Evolutionary conservation across 305 asterid species (phyloP).

Genomic region (Solanum chacoense): DNA sequence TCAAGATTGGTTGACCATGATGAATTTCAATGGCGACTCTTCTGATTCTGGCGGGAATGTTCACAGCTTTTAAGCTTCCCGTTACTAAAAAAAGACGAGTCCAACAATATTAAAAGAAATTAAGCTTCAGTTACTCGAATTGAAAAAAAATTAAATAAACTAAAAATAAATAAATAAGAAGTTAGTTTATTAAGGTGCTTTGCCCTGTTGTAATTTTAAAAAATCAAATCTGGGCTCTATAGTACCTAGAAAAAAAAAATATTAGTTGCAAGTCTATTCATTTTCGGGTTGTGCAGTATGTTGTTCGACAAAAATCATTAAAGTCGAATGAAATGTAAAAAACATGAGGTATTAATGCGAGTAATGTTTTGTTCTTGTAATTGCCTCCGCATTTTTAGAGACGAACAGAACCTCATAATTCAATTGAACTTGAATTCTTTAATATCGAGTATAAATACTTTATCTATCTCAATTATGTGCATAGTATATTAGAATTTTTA

Average conservation of each 20-base stretch:
- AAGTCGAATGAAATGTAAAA: neutral
- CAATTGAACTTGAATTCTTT: neutral
- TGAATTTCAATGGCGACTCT: slow-evolving; percentile 32
- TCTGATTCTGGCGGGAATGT: slow-evolving; percentile 51
- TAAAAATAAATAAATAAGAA: neutral
- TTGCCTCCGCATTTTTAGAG: neutral
- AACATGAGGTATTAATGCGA: neutral
- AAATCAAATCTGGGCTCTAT: neutral
- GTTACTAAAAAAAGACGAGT: neutral
- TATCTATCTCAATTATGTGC: neutral
- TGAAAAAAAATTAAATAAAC: neutral
- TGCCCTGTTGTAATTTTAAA: neutral
- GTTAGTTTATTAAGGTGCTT: neutral
- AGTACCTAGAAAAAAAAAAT: neutral
- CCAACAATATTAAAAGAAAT: neutral
- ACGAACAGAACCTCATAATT: neutral
- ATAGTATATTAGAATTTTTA: neutral
- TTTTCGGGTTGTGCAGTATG: neutral
- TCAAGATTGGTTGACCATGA: slow-evolving; percentile 34
- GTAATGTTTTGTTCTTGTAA: neutral
- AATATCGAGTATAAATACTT: neutral
- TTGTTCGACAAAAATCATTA: neutral
- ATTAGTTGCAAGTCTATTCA: neutral
- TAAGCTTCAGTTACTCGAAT: neutral
- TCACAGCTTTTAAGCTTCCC: neutral